Base-by-base conservation (phyloP, 129 eudicot species). In the sunflower (Helianthus annuus) region DNA sequence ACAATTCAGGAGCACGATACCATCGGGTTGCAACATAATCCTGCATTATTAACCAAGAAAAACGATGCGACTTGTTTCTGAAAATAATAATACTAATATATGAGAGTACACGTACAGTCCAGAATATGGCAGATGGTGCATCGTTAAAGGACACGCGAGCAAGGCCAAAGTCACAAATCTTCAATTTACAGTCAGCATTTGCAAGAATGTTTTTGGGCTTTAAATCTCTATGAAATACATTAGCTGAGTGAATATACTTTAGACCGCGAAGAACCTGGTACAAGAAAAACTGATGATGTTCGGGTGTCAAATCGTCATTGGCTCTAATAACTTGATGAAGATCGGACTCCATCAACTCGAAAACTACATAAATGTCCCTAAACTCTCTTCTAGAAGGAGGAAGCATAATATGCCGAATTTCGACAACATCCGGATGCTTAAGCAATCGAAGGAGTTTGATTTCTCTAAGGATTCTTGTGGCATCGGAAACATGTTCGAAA, bases 1-100 rank as follows among this genome's bases (percentile, higher is more conserved):
- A 89, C 42, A 89, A 86, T 76, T 89, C 96, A 78, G 96, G 96
- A 73, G 96, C 96, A 66, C 96, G 92, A 68, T 89, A 89, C 96
- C 96, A 89, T 67, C 96, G 85, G 62, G 92, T 89, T 64, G 96
- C 96, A 68, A 86, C 96, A 80, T 89, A 89, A 75, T 89, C 96
- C 92, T 84, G 82, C 56, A 66, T 19, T 14, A 66, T 19, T 14
- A 68, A 14, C 62, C 75, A 67, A 36, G 8, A 53, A 32, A 49
- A 15, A 51, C 11, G 65, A 65, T 22, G 56, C 48, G 68, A 56
- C 59, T 32, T 38, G 24, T 48, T 39, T 69, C 19, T 6, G 10
- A 66, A 14, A 51, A 58, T 22, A 55, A 14, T n/a, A n/a, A n/a
- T 64, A 70, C 57, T 11, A 7, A 9, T 6, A 15, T 52, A 17